Evolutionary conservation across 257 asterid species (phyloP), one percentile per base, ranked within the genome.

Genomic region (Penstemon newberryi): DNA sequence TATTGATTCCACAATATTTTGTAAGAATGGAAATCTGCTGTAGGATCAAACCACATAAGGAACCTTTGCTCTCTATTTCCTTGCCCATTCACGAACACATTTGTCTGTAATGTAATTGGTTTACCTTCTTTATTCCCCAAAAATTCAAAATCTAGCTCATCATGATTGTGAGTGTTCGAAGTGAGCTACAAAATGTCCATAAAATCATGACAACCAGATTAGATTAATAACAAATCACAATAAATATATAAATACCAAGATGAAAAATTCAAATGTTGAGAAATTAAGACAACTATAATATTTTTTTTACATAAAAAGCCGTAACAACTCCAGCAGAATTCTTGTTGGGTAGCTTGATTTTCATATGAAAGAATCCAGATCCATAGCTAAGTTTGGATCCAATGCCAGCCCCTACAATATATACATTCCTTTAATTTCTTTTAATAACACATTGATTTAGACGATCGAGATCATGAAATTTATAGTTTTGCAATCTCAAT

Each of bases 91-190:
- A 66, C 73, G 56, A 66, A 88, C 41, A 91, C 84, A 50, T 91
- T 88, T 7, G 96, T 88, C 44, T 91, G 95, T 7, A 91, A 11
- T 11, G 75, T 78, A 37, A 74, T 70, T 8, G 89, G 92, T 67
- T 83, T 76, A 0, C 95, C 96, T 71, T 77, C 85, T 69, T 39
- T 78, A 43, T 88, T 77, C 18, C 97, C 97, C 73, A 91, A 73
- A 76, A 91, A 88, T 53, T 91, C 97, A 8, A 86, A 60, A 67
- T 91, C 96, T 11, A 88, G 36, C 75, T 91, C 97, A n/a, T 88
- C 92, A 63, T 83, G 91, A 3, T 47, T 52, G 4, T 53, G 12
- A 0, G 73, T 19, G 56, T 53, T 8, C 11, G 97, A 84, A 10
- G 60, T 60, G 43, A 90, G 82, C 97, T 90, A 86, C 74, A 63